Conservation (phyloP, 2,329 filamentous ascomycete species). For the Gyromitra esculenta region DNA sequence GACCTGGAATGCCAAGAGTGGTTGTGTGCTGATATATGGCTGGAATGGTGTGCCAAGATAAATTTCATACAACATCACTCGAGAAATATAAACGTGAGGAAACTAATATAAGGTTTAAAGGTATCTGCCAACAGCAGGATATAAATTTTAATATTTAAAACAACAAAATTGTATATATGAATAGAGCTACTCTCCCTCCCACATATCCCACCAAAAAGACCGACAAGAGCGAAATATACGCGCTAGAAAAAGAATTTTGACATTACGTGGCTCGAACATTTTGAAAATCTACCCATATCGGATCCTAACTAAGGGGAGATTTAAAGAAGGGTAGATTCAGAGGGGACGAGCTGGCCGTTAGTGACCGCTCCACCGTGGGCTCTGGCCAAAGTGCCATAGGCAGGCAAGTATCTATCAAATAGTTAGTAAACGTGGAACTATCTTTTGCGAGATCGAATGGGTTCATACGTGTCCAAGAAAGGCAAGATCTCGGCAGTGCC, state of each 20-base stretch:
- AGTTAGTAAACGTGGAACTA: slow-evolving; percentile 27
- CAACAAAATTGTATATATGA: not conserved
- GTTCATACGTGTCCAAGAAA: slow-evolving; percentile 68
- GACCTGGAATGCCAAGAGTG: too few species aligned
- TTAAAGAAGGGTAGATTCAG: slow-evolving; percentile 63
- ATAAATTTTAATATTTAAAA: slow-evolving; percentile 1
- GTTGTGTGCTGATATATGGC: too few species aligned
- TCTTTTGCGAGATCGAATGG: too few species aligned
- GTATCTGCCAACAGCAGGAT: not conserved
- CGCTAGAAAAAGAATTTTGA: not conserved
- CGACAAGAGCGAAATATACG: not conserved
- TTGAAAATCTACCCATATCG: not conserved
- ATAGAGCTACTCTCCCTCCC: not conserved
- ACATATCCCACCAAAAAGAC: not conserved
- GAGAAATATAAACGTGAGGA: not conserved
- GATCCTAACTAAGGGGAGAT: not conserved
- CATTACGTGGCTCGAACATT: not conserved
- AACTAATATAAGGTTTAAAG: not conserved
- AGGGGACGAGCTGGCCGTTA: slow-evolving; percentile 69
- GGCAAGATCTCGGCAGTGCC: slow-evolving; percentile 68
- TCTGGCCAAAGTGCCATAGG: slow-evolving; percentile 72
- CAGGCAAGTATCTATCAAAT: slow-evolving; percentile 66
- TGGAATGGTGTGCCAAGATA: too few species aligned
- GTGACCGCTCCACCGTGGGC: slow-evolving; percentile 70
- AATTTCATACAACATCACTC: slow-evolving; percentile 19